These are phyloP conservation scores for Atkinsonella texensis DNA, from an alignment of 2,329 filamentous ascomycete species.

Conservation along the genomic window DNA sequence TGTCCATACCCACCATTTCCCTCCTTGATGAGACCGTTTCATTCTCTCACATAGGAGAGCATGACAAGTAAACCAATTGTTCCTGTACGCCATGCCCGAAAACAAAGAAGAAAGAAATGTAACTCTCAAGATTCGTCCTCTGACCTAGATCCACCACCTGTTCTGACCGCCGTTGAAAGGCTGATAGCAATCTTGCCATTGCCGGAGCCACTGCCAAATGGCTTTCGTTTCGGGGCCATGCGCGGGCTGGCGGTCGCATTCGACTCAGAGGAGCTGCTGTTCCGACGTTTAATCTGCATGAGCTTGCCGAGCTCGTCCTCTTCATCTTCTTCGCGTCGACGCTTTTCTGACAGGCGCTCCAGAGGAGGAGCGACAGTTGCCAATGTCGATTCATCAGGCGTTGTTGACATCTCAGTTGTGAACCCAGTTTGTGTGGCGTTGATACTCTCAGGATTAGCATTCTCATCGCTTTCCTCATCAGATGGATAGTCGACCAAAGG, in stretches of 20 bases:
- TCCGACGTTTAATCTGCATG: slow-evolving; percentile 51
- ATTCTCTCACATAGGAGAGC: background rate
- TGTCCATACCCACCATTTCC: background rate
- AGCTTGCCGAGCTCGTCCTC: slow-evolving; percentile 87
- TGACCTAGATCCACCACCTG: slow-evolving; percentile 24
- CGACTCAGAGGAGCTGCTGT: slow-evolving; percentile 39
- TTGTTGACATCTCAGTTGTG: slow-evolving; percentile 21
- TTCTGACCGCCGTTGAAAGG: slow-evolving; percentile 35
- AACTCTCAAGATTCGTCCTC: slow-evolving; percentile 25
- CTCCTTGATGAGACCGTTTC: background rate
- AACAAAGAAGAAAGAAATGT: background rate
- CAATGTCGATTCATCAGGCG: slow-evolving; percentile 13
- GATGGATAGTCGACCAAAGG: slow-evolving; percentile 87
- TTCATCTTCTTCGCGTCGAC: slow-evolving; percentile 76
- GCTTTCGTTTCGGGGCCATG: slow-evolving; percentile 22
- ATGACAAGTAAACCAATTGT: background rate
- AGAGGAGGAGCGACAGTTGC: slow-evolving; percentile 42
- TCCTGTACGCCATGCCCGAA: slow-evolving; percentile 11
- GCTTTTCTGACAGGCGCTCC: slow-evolving; percentile 77
- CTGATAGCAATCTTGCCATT: slow-evolving; percentile 46
- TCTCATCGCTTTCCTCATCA: slow-evolving; percentile 60
- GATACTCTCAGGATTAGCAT: slow-evolving; percentile 43
- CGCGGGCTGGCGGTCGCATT: slow-evolving; percentile 25
- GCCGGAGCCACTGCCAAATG: slow-evolving; percentile 29
- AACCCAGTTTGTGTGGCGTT: slow-evolving; percentile 17